Conservation (phyloP, 2,329 filamentous ascomycete species). For the Dryadomyces sulphureus region DNA sequence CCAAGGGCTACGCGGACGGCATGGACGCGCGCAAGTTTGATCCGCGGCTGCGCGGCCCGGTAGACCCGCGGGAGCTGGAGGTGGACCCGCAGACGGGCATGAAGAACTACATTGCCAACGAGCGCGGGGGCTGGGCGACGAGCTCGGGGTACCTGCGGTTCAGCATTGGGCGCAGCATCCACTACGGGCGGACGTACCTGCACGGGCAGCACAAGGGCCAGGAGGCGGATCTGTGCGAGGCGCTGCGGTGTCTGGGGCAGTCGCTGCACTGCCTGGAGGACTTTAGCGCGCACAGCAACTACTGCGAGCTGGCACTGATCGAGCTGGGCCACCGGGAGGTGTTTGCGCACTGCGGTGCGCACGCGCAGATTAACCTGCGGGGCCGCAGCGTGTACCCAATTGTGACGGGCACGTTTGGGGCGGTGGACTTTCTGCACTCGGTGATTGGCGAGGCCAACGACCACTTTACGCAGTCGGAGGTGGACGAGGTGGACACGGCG, state of each 20-base stretch:
- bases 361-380: conserved; percentile 48
- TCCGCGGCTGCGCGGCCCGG: conserved; percentile 63
- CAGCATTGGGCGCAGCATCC: conserved; percentile 59
- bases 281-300: conserved; percentile 72
- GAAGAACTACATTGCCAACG: conserved; percentile 98
- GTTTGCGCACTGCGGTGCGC: conserved; percentile 58
- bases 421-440: conserved; percentile 72
- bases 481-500: conserved; percentile 65
- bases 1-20: conserved; percentile 75
- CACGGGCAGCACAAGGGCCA: conserved; percentile 46
- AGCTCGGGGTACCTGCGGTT: conserved; percentile 72
- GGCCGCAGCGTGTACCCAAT: conserved; percentile 59
- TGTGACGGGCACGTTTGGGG: conserved; percentile 59
- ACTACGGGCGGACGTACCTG: conserved; percentile 63
- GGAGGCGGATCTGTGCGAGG: conserved; percentile 68
- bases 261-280: conserved; percentile 66
- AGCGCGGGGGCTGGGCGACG: conserved; percentile 75
- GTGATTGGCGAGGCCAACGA: conserved; percentile 62
- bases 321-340: conserved; percentile 56
- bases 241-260: conserved; percentile 61
- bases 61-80: conserved; percentile 55
- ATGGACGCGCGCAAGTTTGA: conserved; percentile 74
- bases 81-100: conserved; percentile 72
- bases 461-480: conserved; percentile 72
- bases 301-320: conserved; percentile 61